Percentiles rank a stretch among this genome's conserved stretches.
These are phyloP conservation scores for Bjerkandera adusta DNA, from an alignment of 1,284 basidiomycete species.

Conservation along the genomic window DNA sequence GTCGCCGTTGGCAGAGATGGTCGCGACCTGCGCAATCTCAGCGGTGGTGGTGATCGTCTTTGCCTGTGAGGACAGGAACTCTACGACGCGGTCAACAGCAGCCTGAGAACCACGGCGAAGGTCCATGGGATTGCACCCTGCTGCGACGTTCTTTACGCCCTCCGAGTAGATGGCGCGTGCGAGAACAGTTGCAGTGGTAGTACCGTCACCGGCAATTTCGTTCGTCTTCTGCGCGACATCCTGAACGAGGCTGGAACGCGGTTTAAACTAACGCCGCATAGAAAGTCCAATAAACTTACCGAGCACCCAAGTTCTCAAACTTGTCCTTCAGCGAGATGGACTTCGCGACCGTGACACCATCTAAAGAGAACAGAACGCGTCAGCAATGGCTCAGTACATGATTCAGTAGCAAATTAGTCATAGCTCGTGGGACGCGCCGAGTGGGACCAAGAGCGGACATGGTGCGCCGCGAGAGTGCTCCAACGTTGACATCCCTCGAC, in stretches of 20 bases:
- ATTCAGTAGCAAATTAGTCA: background rate
- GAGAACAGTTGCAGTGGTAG: conserved; percentile 96
- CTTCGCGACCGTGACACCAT: conserved; percentile 98
- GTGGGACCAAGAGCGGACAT: background rate
- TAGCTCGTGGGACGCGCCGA: background rate
- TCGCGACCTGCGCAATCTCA: conserved; percentile 98
- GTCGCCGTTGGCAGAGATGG: conserved; percentile 98
- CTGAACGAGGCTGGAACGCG: conserved; percentile 73
- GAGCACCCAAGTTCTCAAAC: conserved; percentile 98
- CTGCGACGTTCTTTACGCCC: conserved; percentile 99
- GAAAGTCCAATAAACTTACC: conserved; percentile 49
- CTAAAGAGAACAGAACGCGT: conserved; percentile 35
- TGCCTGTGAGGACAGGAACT: conserved; percentile 88
- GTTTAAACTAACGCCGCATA: conserved; percentile 4
- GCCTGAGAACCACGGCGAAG: conserved; percentile 95
- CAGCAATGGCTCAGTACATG: background rate
- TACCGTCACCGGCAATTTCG: conserved; percentile 97
- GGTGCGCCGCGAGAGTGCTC: background rate
- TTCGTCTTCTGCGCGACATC: conserved; percentile 97
- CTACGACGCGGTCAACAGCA: conserved; percentile 94
- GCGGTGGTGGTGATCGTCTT: conserved; percentile 95
- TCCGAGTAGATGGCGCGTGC: conserved; percentile 97
- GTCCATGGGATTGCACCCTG: conserved; percentile 99
- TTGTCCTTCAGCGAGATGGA: conserved; percentile 95
- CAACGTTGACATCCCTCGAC: no score